Conservation (phyloP, 2,329 filamentous ascomycete genomes). For the Orbilia quercus region DNA sequence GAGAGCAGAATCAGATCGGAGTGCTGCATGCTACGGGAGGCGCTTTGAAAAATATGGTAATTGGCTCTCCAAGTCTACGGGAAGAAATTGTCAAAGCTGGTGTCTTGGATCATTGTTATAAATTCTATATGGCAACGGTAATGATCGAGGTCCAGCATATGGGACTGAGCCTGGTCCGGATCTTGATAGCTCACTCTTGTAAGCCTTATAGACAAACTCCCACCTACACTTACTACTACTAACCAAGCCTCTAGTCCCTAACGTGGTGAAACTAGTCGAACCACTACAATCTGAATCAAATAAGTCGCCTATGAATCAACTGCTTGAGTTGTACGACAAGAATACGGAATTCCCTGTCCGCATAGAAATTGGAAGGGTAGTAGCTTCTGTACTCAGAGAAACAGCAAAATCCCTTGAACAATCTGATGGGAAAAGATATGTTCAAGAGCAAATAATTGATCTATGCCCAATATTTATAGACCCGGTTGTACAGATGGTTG, state of each 20-base stretch:
- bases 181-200: slow-evolving; percentile 63
- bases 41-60: slow-evolving; percentile 66
- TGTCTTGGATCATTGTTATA: slow-evolving; percentile 27
- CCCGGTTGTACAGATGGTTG: slow-evolving; percentile 65
- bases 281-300: slow-evolving; percentile 61
- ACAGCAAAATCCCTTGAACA: slow-evolving; percentile 61
- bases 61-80: slow-evolving; percentile 57
- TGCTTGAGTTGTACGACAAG: slow-evolving; percentile 64
- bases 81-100: slow-evolving; percentile 24
- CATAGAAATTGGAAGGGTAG: slow-evolving; percentile 66
- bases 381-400: slow-evolving; percentile 65
- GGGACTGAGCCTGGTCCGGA: slow-evolving; percentile 63
- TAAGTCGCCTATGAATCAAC: slow-evolving; percentile 7
- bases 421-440: slow-evolving; percentile 52
- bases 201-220: slow-evolving; percentile 65
- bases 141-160: slow-evolving; percentile 62
- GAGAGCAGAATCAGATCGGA: slow-evolving; percentile 62
- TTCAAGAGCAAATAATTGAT: slow-evolving; percentile 62
- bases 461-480: slow-evolving; percentile 62
- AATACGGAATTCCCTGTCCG: slow-evolving; percentile 65
- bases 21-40: slow-evolving; percentile 65
- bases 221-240: slow-evolving; percentile 61
- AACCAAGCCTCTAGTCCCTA: slow-evolving; percentile 60
- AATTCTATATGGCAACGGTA: slow-evolving; percentile 63
- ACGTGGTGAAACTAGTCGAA: slow-evolving; percentile 63